These are phyloP conservation scores for Keithomyces neogunnii DNA, from an alignment of 2,329 filamentous ascomycete species.

Conservation along the genomic window DNA sequence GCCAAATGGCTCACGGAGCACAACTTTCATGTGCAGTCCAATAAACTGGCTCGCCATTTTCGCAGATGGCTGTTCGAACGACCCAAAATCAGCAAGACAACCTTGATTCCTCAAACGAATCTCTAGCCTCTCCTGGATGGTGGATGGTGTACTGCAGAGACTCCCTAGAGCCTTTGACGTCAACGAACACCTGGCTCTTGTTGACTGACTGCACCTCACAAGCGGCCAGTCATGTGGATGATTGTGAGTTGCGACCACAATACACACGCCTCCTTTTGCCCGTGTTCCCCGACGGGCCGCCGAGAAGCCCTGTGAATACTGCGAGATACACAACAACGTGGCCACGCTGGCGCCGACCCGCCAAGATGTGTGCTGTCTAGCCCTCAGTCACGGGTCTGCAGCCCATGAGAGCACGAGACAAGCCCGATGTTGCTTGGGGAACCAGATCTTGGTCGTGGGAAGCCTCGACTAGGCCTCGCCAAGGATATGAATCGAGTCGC, in stretches of 20 bases:
- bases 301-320: not conserved
- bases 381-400: not conserved
- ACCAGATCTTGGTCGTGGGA: not conserved
- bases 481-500: not conserved
- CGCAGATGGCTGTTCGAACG: not conserved
- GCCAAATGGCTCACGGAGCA: slow-evolving; percentile 56
- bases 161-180: not conserved
- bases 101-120: not conserved
- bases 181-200: not conserved
- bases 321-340: not conserved
- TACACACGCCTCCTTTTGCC: not conserved
- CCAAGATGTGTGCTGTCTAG: not conserved
- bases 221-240: not conserved
- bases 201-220: not conserved
- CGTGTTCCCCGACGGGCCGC: not conserved
- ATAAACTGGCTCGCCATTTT: slow-evolving; percentile 56
- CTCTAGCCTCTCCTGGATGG: not conserved
- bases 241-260: not conserved
- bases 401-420: not conserved
- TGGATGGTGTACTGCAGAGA: not conserved
- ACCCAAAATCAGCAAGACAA: not conserved
- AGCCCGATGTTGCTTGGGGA: not conserved
- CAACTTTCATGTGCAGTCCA: slow-evolving; percentile 68
- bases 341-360: not conserved
- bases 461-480: not conserved